Evolutionary conservation across 352 stramenopile genomes (phyloP), one percentile per base, ranked within the genome.

Genomic region (Thalassiosira ordinaria): DNA sequence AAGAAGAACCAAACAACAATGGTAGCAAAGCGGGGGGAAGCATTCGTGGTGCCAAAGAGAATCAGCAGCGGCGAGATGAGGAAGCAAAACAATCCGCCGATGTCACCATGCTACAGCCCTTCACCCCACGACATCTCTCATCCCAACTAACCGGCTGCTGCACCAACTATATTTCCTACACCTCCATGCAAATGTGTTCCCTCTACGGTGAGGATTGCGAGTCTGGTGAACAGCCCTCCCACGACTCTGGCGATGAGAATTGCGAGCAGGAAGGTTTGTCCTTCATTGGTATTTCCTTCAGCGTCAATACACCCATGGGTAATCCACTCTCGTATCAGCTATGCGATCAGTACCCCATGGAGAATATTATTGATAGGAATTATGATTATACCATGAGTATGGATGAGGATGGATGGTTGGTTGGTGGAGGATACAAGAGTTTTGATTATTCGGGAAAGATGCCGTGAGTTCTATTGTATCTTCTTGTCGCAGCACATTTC

Each of bases 391-490:
- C 71, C 6, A 84, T 84, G 80, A 80, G 74, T 60, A 84, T 81
- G 74, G 80, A 87, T 72, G 74, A 84, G 26, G 80, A 87, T 82
- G 80, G 80, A 16, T 87, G 80, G 80, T 73, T 87, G 37, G 74
- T 87, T 26, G 80, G 80, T 51, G 80, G 80, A 49, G 80, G 80
- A 9, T 84, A 87, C 26, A 83, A 87, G 52, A 84, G 71, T 73
- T 83, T 82, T 76, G 74, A 84, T 78, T 87, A 84, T 68, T 83
- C 74, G 31, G 80, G 80, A 62, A 87, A 87, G 41, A 84, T 87
- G 80, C 78, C 78, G 75, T 84, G 56, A 84, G 75, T 84, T 29
- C 14, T n/a, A n/a, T n/a, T n/a, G n/a, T n/a, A n/a, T n/a, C n/a
- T n/a, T n/a, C n/a, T n/a, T n/a, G n/a, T n/a, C n/a, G n/a, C n/a